phyloP scores from a whole-genome alignment of 2,329 filamentous ascomycete species.

The Cadophora sp. region DNA sequence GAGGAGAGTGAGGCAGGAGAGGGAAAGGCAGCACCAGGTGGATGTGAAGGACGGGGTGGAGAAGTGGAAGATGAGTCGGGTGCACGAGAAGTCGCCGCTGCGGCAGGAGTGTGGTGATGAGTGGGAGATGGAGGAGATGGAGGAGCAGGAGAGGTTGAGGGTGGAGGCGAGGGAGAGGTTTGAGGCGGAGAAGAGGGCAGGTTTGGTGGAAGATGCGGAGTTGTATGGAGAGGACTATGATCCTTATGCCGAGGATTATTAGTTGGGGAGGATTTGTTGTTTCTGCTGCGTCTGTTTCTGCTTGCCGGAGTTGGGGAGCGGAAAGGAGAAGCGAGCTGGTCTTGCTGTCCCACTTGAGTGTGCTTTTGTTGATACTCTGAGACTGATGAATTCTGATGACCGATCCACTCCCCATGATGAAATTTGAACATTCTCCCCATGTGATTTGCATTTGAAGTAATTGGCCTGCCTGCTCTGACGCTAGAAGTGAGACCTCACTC shows the following conservation, averaged over 20 bases:
- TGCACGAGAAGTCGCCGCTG: neutral
- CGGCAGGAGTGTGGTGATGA: neutral
- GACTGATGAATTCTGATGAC: neutral
- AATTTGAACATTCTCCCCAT: neutral
- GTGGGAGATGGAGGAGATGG: neutral
- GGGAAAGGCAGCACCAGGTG: neutral
- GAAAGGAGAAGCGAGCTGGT: slow-evolving; percentile 4
- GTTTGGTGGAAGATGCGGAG: neutral
- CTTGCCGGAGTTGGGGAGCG: neutral
- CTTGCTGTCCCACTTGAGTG: neutral
- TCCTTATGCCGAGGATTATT: slow-evolving; percentile 4
- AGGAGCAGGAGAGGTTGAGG: neutral
- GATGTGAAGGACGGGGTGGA: neutral
- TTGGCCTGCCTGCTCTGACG: no score
- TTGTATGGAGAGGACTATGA: slow-evolving; percentile 7
- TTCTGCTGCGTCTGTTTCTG: neutral
- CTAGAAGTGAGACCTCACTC: neutral
- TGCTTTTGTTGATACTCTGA: neutral
- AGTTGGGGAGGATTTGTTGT: neutral
- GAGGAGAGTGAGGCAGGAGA: neutral
- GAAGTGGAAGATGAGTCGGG: neutral
- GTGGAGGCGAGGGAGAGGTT: neutral
- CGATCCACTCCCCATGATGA: neutral
- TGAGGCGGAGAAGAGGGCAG: neutral
- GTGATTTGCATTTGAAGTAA: neutral